Base-by-base conservation (phyloP, 257 asterid genomes). In the Solanum boliviense region DNA sequence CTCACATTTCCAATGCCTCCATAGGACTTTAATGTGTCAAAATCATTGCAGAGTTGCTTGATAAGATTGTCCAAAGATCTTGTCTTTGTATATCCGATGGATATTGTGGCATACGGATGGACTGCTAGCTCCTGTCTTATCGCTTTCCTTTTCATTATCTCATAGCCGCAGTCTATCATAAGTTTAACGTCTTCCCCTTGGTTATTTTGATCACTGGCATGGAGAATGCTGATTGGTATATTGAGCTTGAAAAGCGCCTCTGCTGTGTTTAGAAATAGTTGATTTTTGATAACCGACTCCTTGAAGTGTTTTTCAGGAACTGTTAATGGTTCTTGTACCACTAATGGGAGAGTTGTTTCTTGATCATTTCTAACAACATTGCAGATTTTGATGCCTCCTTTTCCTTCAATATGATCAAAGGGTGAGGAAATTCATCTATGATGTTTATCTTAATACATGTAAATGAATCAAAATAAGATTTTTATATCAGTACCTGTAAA, bases 221-320 rank as follows among this genome's bases (percentile, higher is more conserved):
- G 94, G 62, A 94, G 96, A 46, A 91, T 90, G 89, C 90, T 92
- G 84, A 92, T 70, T 1, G 98, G 98, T 83, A 95, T 91, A 87
- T 95, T 94, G 94, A 97, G 98, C 89, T 94, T 95, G 96, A 94
- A 94, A 65, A 97, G 94, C 3, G 98, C 94, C 88, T 97, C 99
- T 60, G 99, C 94, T 8, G 97, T 91, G 89, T 95, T 92, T 1
- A 95, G 95, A 88, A 97, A 94, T 52, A 89, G 73, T 84, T 94
- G 97, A 31, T 93, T 94, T 88, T 92, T 95, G 9, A 94, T 93
- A 52, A 95, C 87, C 32, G 88, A 89, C 88, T 93, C 96, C 89
- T 95, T 97, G 84, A 97, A 95, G 32, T 91, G 86, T 79, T 94
- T 94, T 87, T 95, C 98, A 9, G 92, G 87, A 90, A 93, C 98